A percentile compares a stretch with the other conserved stretches of the same genome.
Evolutionary conservation across 2,329 filamentous ascomycete species (phyloP).

Genomic region (Aschersonia sp.): DNA sequence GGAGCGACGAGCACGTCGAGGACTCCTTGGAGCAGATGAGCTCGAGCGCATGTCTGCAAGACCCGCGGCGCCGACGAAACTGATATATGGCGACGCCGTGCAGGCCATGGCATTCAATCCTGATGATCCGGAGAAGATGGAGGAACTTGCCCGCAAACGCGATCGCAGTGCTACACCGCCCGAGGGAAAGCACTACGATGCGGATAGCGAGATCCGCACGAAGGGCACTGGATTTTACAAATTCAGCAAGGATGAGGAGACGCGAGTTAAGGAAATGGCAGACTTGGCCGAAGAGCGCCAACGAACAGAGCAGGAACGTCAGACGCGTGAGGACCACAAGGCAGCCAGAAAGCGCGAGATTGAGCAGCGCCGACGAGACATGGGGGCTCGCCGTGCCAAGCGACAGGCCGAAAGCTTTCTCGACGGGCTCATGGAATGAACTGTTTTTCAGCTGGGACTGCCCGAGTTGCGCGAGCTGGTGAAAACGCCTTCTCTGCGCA

Average conservation of each 20-base stretch:
- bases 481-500: no score
- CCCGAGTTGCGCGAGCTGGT: no score
- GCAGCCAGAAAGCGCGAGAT: slow-evolving; percentile 46
- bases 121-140: slow-evolving; percentile 60
- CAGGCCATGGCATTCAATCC: slow-evolving; percentile 75
- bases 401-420: slow-evolving; percentile 62
- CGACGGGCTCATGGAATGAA: slow-evolving; percentile 29
- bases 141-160: slow-evolving; percentile 58
- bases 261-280: slow-evolving; percentile 57
- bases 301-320: slow-evolving; percentile 51
- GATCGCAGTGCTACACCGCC: slow-evolving; percentile 73
- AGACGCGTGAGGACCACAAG: slow-evolving; percentile 38
- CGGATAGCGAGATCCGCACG: slow-evolving; percentile 64
- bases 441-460: no score
- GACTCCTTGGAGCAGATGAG: slow-evolving; percentile 40
- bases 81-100: slow-evolving; percentile 78
- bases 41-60: slow-evolving; percentile 55
- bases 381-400: slow-evolving; percentile 46
- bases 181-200: slow-evolving; percentile 72
- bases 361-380: slow-evolving; percentile 46
- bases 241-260: slow-evolving; percentile 64
- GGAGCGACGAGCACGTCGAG: slow-evolving; percentile 36
- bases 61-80: slow-evolving; percentile 46
- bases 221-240: slow-evolving; percentile 88
- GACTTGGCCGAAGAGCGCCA: slow-evolving; percentile 50